Evolutionary conservation across 768 basidiomycete species (phyloP), one percentile per base, ranked within the genome.

Genomic region (Lentinula raphanica): DNA sequence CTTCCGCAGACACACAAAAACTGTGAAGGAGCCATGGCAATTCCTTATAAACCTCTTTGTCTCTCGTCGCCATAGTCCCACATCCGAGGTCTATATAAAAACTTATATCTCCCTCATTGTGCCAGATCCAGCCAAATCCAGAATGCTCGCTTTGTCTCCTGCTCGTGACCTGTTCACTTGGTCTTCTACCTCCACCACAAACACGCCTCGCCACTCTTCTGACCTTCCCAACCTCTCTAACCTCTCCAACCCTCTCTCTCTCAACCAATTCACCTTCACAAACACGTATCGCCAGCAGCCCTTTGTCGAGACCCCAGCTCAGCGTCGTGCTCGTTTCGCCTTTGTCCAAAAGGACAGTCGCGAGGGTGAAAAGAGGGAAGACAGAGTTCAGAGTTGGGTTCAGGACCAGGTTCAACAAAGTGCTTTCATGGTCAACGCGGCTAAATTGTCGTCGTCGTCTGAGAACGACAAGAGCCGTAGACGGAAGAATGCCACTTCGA

Each of bases 271-370:
- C 13, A 23, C 51, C 15, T 39, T 53, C 51, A 13, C 51, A 0
- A 5, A n/a, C 25, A 44, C 42, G 8, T n/a, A n/a, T 28, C 54
- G 54, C 2, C 54, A 56, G 28, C 28, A 29, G 5, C 39, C 54
- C 42, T 56, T 44, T 35, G 44, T 45, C 12, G 54, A 56, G 32
- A 27, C 54, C 2, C 40, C 54, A 9, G 40, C 54, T 12, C 54
- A 56, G 54, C 54, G 54, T 17, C 39, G 54, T n/a, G 54, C 54
- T 56, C 54, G 54, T 11, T 25, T 56, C 40, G 54, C 39, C 7
- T 56, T 56, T 28, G 8, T 19, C 19, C 54, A 38, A 2, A 56
- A 56, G 23, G 39, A 42, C 5, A 21, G 42, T 13, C 38, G 15
- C 5, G 49, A 21, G 21, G 49, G 19, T 38, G 51, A 31, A 21